Base-by-base conservation (phyloP, 2,329 filamentous ascomycete genomes). In the Thielaviopsis musarum region DNA sequence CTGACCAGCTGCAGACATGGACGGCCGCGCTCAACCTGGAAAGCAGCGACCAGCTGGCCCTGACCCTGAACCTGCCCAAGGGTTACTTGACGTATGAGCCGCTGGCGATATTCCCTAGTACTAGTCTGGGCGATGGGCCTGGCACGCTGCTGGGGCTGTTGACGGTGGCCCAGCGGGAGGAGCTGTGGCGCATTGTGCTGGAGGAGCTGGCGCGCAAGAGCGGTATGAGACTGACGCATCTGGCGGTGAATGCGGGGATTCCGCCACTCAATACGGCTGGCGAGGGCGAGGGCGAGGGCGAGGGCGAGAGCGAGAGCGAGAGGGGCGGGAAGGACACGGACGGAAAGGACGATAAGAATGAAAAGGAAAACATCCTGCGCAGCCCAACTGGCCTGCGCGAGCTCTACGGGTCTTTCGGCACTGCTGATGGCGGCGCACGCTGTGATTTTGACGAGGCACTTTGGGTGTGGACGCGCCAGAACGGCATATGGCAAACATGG, bases 401-500 rank as follows among this genome's bases (percentile, higher is more conserved):
- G 21, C 72, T 96, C 0, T 73, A 84, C 67, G 90, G 90, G 22
- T 75, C 85, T 67, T 95, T 95, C 68, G 88, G 88, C 0, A 76
- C 80, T 0, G 54, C 69, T 0, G n/a, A 61, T 1, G 52, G 65
- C 56, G 22, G 59, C 1, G 52, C 59, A 5, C 30, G 30, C 1
- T 58, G 30, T 34, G 85, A 91, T 66, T 86, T 94, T 61, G 68
- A 74, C 0, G 61, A 69, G 1, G 84, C 89, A 0, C 81, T 95
- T 63, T 97, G 91, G 91, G 86, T 87, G 0, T 79, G 77, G 13
- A 84, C 85, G 4, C 81, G 77, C 57, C 90, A 95, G 68, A 88
- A 89, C 66, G 86, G 85, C 2, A 86, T 97, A 61, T 71, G 74
- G 41, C 91, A 97, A 72, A 84, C 79, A 1, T 97, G 91, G 91